A percentile compares a stretch with the other conserved stretches of the same genome.
phyloP scores from a whole-genome alignment of 306 rosid species.

The Medicago truncatula region MtrunA17r5.0-ANR NC_053046.1:15158001-15158500 shows the following conservation, averaged over 20 bases:
- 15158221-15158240: not conserved
- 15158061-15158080: not conserved
- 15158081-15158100: not conserved
- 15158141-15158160: no score
- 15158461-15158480: no score
- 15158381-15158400: not conserved
- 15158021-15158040: not conserved
- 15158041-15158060: slow-evolving; percentile 3
- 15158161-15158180: no score
- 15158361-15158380: not conserved
- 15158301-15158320: not conserved
- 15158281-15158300: not conserved
- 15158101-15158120: not conserved
- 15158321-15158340: not conserved
- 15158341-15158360: not conserved
- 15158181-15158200: not conserved
- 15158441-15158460: no score
- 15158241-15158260: slow-evolving; percentile 9
- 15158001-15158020: slow-evolving; percentile 20
- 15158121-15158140: slow-evolving; percentile 18
- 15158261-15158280: not conserved
- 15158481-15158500: no score
- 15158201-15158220: slow-evolving; percentile 15
- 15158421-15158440: no score
- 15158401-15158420: no score